Conservation (phyloP, 495 filamentous ascomycete genomes). For the Stereocaulon alpinum region DNA sequence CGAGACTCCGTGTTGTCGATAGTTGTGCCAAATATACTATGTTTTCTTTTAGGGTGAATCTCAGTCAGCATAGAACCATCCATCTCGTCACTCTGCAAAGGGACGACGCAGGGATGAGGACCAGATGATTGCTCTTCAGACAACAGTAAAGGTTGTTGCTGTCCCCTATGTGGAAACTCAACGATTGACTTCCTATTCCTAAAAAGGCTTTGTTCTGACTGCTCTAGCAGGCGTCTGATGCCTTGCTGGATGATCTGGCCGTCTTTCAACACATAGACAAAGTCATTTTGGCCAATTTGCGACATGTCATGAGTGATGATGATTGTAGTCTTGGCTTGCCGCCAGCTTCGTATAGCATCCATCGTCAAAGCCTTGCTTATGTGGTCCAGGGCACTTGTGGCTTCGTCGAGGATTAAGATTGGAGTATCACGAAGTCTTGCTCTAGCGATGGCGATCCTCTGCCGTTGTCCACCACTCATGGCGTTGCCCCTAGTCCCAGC, state of each 20-base stretch:
- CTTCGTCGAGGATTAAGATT: conserved; percentile 76
- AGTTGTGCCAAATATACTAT: background rate
- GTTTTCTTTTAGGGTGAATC: background rate
- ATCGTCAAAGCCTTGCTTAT: conserved; percentile 61
- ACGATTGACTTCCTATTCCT: background rate
- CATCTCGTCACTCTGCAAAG: background rate
- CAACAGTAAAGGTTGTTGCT: background rate
- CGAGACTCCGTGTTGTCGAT: background rate
- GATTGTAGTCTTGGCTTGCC: conserved; percentile 66
- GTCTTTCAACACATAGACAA: conserved; percentile 69
- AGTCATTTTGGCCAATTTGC: conserved; percentile 65
- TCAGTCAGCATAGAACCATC: background rate
- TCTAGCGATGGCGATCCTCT: conserved; percentile 66
- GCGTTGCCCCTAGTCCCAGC: conserved; percentile 60
- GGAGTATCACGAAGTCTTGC: conserved; percentile 69
- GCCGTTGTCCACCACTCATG: conserved; percentile 79
- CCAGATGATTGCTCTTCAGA: background rate
- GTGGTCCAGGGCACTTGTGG: conserved; percentile 70
- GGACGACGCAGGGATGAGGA: background rate
- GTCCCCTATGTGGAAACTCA: background rate
- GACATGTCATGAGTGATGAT: conserved; percentile 85
- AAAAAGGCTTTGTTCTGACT: conserved; percentile 10
- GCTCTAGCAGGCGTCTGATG: conserved; percentile 38
- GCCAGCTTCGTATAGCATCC: conserved; percentile 57
- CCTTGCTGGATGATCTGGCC: conserved; percentile 64